A percentile compares a stretch with the other conserved stretches of the same genome.
phyloP scores from a whole-genome alignment of 345 rosid species.

The Eucalyptus camaldulensis region DNA sequence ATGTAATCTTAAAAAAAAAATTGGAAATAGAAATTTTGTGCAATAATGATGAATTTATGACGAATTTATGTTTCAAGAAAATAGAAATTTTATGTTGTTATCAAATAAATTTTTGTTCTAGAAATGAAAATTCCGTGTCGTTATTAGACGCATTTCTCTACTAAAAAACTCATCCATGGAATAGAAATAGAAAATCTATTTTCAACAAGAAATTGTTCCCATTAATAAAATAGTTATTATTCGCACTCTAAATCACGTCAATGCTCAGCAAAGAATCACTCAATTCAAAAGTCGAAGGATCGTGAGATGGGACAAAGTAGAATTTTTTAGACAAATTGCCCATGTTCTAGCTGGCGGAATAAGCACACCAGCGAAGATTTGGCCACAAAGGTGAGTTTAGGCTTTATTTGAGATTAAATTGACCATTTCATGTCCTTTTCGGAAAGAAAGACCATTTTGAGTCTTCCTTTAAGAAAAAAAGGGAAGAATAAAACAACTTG shows the following conservation, averaged over 20 bases:
- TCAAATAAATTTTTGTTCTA: too few species aligned
- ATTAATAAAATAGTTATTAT: too few species aligned
- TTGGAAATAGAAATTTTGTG: too few species aligned
- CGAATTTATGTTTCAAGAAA: too few species aligned
- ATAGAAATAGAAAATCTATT: too few species aligned
- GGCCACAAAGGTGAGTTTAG: rapidly evolving
- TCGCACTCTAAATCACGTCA: neutral
- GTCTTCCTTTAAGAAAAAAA: neutral
- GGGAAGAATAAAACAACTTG: neutral
- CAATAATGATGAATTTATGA: too few species aligned
- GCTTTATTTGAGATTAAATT: neutral
- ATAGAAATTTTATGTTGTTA: too few species aligned
- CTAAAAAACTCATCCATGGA: rapidly evolving
- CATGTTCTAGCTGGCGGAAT: neutral
- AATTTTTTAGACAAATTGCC: neutral
- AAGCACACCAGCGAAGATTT: rapidly evolving
- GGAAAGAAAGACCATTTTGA: neutral
- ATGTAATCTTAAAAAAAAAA: too few species aligned
- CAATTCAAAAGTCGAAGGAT: neutral
- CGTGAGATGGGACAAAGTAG: neutral
- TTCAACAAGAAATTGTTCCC: too few species aligned
- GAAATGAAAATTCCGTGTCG: too few species aligned
- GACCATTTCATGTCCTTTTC: neutral
- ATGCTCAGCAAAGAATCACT: neutral
- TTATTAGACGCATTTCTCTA: too few species aligned